These are phyloP conservation scores for Geotrichum reessii DNA, from an alignment of 1,139 yeast genomes.

Conservation along the genomic window DNA sequence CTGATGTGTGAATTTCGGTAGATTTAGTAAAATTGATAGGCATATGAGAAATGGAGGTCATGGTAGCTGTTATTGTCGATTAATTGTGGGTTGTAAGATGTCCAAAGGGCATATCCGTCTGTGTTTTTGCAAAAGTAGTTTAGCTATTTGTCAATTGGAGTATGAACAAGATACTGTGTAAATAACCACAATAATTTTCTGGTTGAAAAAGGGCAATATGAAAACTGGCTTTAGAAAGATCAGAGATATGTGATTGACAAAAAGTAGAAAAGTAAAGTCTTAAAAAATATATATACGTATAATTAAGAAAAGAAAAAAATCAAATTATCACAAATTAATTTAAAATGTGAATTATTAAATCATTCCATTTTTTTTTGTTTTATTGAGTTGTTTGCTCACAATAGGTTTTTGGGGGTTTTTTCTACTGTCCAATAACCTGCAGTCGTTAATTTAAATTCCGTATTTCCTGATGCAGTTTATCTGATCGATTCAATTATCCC, in stretches of 20 bases:
- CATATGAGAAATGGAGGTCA: slow-evolving; percentile 1
- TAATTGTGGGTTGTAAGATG: neutral
- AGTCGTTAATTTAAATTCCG: neutral
- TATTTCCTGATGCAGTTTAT: slow-evolving; percentile 1
- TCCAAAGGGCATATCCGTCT: too few species aligned
- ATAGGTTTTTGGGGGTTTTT: neutral
- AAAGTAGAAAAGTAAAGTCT: neutral
- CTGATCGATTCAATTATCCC: slow-evolving; percentile 4
- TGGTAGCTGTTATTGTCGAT: neutral
- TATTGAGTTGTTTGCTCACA: too few species aligned
- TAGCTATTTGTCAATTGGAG: too few species aligned
- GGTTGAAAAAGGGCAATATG: too few species aligned
- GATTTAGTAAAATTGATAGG: neutral
- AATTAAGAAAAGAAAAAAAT: neutral
- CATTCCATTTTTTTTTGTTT: slow-evolving; percentile 6
- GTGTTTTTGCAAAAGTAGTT: too few species aligned
- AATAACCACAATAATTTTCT: too few species aligned
- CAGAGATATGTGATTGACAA: neutral
- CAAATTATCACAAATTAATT: too few species aligned
- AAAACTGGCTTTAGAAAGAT: too few species aligned
- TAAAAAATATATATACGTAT: neutral
- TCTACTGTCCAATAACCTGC: neutral
- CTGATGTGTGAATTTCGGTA: neutral
- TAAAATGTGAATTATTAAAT: neutral
- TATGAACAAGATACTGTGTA: too few species aligned